A percentile compares a stretch with the other conserved stretches of the same genome.
These are phyloP conservation scores for Naematelia aurantialba DNA, from an alignment of 768 basidiomycete genomes.

Conservation along the genomic window DNA sequence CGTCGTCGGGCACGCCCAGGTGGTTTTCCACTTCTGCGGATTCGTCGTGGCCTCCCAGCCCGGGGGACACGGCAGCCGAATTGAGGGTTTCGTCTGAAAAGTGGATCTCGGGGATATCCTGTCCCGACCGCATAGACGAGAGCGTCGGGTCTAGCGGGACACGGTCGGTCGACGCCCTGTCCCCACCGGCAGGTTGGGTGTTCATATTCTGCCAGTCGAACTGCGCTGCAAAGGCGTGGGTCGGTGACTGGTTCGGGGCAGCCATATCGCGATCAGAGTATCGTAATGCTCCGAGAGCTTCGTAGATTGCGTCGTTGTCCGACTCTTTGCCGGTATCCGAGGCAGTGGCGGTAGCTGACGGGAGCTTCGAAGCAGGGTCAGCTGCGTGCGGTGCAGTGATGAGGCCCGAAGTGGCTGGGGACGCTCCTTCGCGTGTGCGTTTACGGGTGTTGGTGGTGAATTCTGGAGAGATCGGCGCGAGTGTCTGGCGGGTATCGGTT, in stretches of 20 bases:
- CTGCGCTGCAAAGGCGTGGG: constrained; percentile 4
- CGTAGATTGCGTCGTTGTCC: background rate
- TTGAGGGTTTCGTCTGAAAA: constrained; percentile 4
- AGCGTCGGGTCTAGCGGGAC: constrained; percentile 18
- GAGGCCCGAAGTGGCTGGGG: background rate
- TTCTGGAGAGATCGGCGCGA: background rate
- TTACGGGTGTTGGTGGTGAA: background rate
- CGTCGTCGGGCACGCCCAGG: constrained; percentile 21
- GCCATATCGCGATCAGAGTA: background rate
- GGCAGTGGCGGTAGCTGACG: background rate
- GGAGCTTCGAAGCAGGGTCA: background rate
- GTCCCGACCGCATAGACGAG: constrained; percentile 28
- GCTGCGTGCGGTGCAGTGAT: background rate
- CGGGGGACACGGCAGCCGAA: background rate
- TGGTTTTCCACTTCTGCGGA: background rate
- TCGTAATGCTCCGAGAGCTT: background rate
- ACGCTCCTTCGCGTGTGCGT: background rate
- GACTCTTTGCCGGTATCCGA: background rate
- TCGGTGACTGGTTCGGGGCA: background rate
- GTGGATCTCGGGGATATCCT: constrained; percentile 1
- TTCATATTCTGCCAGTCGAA: constrained; percentile 1
- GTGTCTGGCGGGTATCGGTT: background rate
- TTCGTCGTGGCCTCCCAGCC: constrained; percentile 1
- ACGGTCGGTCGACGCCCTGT: background rate
- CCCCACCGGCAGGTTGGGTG: background rate